Evolutionary conservation across 2,329 filamentous ascomycete genomes (phyloP).

Genomic region (Aurifilum marmelostoma): DNA sequence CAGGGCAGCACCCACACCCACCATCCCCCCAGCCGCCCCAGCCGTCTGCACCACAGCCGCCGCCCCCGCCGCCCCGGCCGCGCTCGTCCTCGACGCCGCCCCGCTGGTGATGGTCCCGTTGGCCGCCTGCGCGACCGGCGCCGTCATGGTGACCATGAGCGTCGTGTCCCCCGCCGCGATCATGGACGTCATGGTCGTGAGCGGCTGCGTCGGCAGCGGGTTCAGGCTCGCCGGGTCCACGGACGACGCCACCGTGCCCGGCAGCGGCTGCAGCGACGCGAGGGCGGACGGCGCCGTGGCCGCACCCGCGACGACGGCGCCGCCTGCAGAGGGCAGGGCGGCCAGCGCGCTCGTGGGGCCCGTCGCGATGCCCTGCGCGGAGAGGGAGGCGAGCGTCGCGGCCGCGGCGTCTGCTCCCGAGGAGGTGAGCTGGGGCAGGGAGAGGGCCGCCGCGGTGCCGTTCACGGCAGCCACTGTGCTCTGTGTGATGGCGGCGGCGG

Average conservation of each 20-base stretch:
- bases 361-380: slow-evolving; percentile 15
- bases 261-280: slow-evolving; percentile 21
- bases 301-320: background rate
- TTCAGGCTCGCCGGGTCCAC: slow-evolving; percentile 14
- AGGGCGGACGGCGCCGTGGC: background rate
- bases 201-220: slow-evolving; percentile 17
- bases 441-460: background rate
- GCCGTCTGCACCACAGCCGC: slow-evolving; percentile 7
- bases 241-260: background rate
- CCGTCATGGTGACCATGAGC: slow-evolving; percentile 22
- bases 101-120: background rate
- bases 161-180: slow-evolving; percentile 2
- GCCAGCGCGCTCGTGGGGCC: slow-evolving; percentile 6
- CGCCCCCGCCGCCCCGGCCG: background rate
- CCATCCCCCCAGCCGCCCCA: slow-evolving; percentile 8
- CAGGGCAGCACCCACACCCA: slow-evolving; percentile 12
- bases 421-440: background rate
- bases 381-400: background rate
- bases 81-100: background rate
- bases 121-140: background rate
- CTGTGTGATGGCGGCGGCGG: background rate
- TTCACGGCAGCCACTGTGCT: background rate
- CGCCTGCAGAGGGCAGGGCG: background rate
- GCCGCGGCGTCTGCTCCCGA: background rate
- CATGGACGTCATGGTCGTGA: slow-evolving; percentile 21